These are phyloP conservation scores for Olyra latifolia DNA, from an alignment of 176 grass and related monocot species.

Conservation along the genomic window DNA sequence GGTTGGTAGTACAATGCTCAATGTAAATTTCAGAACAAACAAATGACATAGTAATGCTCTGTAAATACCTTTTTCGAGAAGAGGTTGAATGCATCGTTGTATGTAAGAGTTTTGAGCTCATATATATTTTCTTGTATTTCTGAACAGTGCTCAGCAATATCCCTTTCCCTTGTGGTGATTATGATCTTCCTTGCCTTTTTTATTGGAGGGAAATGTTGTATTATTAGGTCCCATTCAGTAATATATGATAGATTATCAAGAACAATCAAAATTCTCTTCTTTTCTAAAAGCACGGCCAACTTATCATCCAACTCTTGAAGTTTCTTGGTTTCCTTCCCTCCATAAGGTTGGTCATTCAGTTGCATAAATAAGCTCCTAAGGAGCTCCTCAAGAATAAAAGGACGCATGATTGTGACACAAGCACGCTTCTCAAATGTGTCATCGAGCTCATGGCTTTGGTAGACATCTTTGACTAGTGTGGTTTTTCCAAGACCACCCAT, in stretches of 20 bases:
- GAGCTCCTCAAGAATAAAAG: neutral
- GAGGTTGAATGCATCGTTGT: neutral
- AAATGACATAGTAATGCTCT: no score
- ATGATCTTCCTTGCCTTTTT: conserved; percentile 17
- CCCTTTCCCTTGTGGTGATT: conserved; percentile 28
- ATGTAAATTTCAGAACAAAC: no score
- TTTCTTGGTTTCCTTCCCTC: neutral
- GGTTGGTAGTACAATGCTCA: no score
- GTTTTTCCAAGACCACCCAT: conserved; percentile 20
- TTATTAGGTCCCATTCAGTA: neutral
- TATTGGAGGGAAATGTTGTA: neutral
- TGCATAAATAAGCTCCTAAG: conserved; percentile 3
- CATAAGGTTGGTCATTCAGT: neutral
- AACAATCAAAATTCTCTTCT: neutral
- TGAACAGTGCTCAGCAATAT: conserved; percentile 21
- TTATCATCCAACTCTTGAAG: no score
- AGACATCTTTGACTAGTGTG: neutral
- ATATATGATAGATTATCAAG: conserved; percentile 11
- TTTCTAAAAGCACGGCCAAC: neutral
- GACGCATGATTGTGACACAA: conserved; percentile 15
- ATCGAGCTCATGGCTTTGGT: neutral
- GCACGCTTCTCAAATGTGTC: neutral
- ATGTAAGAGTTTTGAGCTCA: neutral
- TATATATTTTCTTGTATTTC: neutral
- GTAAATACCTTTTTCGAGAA: conserved; percentile 29